Evolutionary conservation across 2,329 filamentous ascomycete genomes (phyloP).

Genomic region (Fusarium odoratissimum): DNA sequence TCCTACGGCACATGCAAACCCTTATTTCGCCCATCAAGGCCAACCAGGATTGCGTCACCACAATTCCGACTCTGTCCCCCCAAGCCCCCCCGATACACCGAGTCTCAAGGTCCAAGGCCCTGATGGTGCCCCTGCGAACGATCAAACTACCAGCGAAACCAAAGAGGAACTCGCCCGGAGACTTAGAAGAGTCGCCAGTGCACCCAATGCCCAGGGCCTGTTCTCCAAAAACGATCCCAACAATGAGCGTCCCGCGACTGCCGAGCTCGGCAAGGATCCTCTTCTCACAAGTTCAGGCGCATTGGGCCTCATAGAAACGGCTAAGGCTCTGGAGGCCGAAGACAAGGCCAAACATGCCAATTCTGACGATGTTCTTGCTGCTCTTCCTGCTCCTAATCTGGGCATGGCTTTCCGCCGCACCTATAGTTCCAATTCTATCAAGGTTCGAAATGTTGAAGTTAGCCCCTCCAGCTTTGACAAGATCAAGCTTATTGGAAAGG

Average conservation of each 20-base stretch:
- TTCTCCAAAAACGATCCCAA: slow-evolving; percentile 70
- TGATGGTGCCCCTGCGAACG: slow-evolving; percentile 67
- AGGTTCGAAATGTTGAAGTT: slow-evolving; percentile 96
- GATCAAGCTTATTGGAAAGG: slow-evolving; percentile 99
- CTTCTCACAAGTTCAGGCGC: slow-evolving; percentile 63
- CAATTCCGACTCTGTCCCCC: slow-evolving; percentile 92
- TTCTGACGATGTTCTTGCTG: slow-evolving; percentile 65
- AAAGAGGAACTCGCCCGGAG: slow-evolving; percentile 96
- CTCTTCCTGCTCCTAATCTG: slow-evolving; percentile 74
- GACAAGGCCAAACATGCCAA: slow-evolving; percentile 54
- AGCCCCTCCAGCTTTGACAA: slow-evolving; percentile 97
- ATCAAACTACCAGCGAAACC: slow-evolving; percentile 78
- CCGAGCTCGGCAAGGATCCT: slow-evolving; percentile 87
- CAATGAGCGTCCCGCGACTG: slow-evolving; percentile 81
- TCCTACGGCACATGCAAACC: slow-evolving; percentile 93
- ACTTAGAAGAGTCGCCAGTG: slow-evolving; percentile 91
- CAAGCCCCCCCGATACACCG: slow-evolving; percentile 91
- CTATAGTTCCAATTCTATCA: slow-evolving; percentile 99
- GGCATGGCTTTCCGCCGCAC: slow-evolving; percentile 87
- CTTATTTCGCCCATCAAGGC: slow-evolving; percentile 97
- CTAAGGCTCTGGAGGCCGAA: slow-evolving; percentile 37
- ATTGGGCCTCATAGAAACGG: slow-evolving; percentile 51
- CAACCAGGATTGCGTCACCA: slow-evolving; percentile 93
- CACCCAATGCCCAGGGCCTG: slow-evolving; percentile 94
- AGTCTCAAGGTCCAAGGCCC: slow-evolving; percentile 78